Evolutionary conservation across 164 flowering plant genomes (phyloP), one percentile per base, ranked within the genome.

Genomic region (Vitis amurensis): DNA sequence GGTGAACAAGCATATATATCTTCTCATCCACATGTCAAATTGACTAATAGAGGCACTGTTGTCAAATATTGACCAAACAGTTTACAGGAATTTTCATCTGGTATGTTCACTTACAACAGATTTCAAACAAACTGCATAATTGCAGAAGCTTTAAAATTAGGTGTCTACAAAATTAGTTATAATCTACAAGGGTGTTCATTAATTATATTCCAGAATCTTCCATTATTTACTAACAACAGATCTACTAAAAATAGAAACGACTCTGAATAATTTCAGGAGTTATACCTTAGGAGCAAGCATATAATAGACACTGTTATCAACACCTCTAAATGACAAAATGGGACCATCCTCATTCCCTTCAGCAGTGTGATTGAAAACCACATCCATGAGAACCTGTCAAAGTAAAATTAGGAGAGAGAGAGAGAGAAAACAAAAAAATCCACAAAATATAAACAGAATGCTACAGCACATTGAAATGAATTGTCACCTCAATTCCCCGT

Each of bases 281-380:
- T 44, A 48, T 86, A 94, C 98, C 98, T 88, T 94, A 13, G 97
- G 97, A 37, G 98, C 97, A 69, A 94, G 87, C 97, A 92, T 92
- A 79, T 92, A 94, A 74, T 87, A 94, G 51, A 85, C 90, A 85
- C 86, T 84, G 78, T 91, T 94, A 74, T 91, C 99, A 71, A 91
- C 74, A 16, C 97, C 97, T 80, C 97, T 87, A 76, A 94, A 94
- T 30, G 97, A 94, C 59, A 94, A 65, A 52, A 79, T 78, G 59
- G 97, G 99, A 30, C 97, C 99, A 31, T 87, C 86, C 75, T 91
- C 94, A 83, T 94, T 92, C 71, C 98, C 99, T 86, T 94, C 97
- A 68, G 97, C 97, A 47, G 99, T 94, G 82, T 94, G 99, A 81
- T 94, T 94, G 81, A 94, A 91, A 64, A 94, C 99, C 50, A 94